Evolutionary conservation across 768 basidiomycete species (phyloP), one percentile per base, ranked within the genome.

Genomic region (Crassisporium funariophilum): DNA sequence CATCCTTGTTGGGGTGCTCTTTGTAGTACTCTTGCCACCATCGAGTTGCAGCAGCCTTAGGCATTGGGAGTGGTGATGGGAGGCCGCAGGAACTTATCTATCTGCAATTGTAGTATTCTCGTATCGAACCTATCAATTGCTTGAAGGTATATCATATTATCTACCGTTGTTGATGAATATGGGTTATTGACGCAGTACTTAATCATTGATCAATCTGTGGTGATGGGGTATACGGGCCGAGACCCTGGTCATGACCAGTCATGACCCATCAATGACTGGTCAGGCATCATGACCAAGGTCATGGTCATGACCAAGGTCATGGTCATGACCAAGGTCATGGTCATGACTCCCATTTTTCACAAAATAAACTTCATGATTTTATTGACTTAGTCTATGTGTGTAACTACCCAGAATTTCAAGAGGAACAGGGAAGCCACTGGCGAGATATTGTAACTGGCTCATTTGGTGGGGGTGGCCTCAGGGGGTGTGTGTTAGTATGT

Each of bases 111-210:
- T 13, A 29, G 27, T 29, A 7, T 29, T 29, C 27, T 29, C 27
- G 13, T 29, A 29, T 29, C 27, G 7, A 29, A 29, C 13, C 27
- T 29, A 7, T 29, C 27, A 29, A 29, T 29, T 13, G 13, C 27
- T 29, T 7, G 27, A 29, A 13, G 13, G 13, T 7, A 29, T 29
- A 29, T 29, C 13, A 29, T 13, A 29, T 7, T 29, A 12, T 73
- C 27, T n/a, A n/a, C n/a, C n/a, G n/a, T n/a, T n/a, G 13, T 29
- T 29, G 7, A 29, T 29, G 27, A 29, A 29, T 29, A 13, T 29
- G 27, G 27, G 8, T 29, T n/a, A n/a, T n/a, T n/a, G n/a, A n/a
- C n/a, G 27, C 13, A 29, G 13, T 29, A 7, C 8, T 29, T 29
- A 29, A 13, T 29, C 27, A 29, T 29, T 29, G 27, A 29, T 7